A percentile compares a stretch with the other conserved stretches of the same genome.
Conservation (phyloP, 2,329 filamentous ascomycete genomes). For the Acrodontium crateriforme region DNA sequence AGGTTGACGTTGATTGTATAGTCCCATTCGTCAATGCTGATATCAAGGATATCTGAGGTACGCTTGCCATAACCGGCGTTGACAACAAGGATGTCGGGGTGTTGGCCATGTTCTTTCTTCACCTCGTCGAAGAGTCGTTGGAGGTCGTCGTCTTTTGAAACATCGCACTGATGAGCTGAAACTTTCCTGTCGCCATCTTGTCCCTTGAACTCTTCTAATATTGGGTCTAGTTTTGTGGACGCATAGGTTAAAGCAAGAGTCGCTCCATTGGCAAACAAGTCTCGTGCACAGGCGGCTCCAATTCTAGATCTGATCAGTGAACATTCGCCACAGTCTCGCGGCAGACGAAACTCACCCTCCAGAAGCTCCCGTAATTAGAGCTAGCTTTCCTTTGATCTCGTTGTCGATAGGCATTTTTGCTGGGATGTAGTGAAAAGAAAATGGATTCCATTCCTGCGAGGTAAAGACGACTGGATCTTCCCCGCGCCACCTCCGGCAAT, state of each 20-base stretch:
- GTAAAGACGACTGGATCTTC: too few relatives aligned
- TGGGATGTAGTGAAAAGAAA: too few relatives aligned
- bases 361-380: conserved; percentile 47
- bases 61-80: conserved; percentile 55
- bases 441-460: too few relatives aligned
- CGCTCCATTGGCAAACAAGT: conserved; percentile 39
- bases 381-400: conserved; percentile 37
- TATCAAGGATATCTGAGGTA: conserved; percentile 37
- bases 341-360: conserved; percentile 35
- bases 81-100: conserved; percentile 49
- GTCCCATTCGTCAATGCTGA: conserved; percentile 51
- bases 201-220: conserved; percentile 24
- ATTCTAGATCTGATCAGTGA: conserved; percentile 32
- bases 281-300: conserved; percentile 43
- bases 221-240: conserved; percentile 34
- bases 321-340: not conserved
- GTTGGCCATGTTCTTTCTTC: conserved; percentile 37
- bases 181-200: conserved; percentile 25
- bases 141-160: conserved; percentile 40
- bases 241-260: conserved; percentile 47
- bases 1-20: conserved; percentile 49
- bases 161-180: conserved; percentile 44
- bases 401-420: conserved; percentile 17
- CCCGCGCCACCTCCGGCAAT: too few relatives aligned
- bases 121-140: conserved; percentile 42